A percentile compares a stretch with the other conserved stretches of the same genome.
phyloP scores from a whole-genome alignment of 441 rosid species.

The Populus trichocarpa region DNA sequence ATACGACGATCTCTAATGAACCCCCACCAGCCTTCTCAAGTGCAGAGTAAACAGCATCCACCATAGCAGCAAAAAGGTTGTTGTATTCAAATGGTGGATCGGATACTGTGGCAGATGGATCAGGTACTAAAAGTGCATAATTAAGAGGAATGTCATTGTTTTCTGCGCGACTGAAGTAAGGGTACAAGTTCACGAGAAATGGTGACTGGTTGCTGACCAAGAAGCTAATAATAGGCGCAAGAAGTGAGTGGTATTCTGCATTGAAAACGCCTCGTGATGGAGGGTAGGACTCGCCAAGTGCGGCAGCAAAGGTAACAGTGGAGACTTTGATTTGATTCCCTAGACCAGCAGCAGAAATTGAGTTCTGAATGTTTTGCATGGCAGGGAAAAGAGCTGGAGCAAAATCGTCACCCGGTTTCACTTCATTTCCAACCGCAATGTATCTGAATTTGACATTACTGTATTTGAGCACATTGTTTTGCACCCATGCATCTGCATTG shows the following conservation, averaged over 20 bases:
- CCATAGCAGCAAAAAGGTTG: constrained; percentile 42
- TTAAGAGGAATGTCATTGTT: constrained; percentile 29
- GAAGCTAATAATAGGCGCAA: constrained; percentile 32
- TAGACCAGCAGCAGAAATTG: constrained; percentile 17
- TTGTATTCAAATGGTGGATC: constrained; percentile 26
- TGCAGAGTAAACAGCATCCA: constrained; percentile 44
- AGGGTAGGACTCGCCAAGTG: constrained; percentile 20
- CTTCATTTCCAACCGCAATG: constrained; percentile 52
- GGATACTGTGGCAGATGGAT: constrained; percentile 20
- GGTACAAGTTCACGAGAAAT: constrained; percentile 34
- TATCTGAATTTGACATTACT: constrained; percentile 38
- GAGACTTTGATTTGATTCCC: constrained; percentile 37
- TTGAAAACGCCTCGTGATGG: constrained; percentile 38
- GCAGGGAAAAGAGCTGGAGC: constrained; percentile 27
- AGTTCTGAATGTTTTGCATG: constrained; percentile 28
- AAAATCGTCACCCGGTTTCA: constrained; percentile 9
- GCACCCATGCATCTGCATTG: constrained; percentile 39
- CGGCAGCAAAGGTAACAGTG: constrained; percentile 26
- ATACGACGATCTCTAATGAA: constrained; percentile 40
- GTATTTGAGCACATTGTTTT: constrained; percentile 31
- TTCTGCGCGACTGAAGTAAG: constrained; percentile 25
- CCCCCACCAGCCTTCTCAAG: constrained; percentile 40
- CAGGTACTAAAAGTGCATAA: constrained; percentile 30
- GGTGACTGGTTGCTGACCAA: constrained; percentile 34
- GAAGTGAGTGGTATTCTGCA: constrained; percentile 19